Evolutionary conservation across 2,329 filamentous ascomycete species (phyloP), one percentile per base, ranked within the genome.

Genomic region (Didymella arachidicola): DNA sequence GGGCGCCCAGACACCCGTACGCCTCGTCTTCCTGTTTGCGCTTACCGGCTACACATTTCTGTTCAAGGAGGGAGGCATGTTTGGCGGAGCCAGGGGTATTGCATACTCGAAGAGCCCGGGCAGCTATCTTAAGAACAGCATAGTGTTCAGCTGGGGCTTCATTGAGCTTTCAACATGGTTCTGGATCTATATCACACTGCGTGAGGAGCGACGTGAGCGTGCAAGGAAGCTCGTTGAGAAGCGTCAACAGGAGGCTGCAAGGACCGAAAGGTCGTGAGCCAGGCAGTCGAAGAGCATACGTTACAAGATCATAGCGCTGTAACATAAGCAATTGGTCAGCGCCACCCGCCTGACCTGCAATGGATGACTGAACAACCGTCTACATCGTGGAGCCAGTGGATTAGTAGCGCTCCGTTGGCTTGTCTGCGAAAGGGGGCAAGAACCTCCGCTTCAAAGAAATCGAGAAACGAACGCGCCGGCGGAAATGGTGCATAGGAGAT

Each of bases 161-260:
- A 72, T 96, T 72, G 93, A 97, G 81, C 86, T 92, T 75, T 82
- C 92, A 65, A 84, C 85, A 61, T 97, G 93, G 92, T 93, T 96
- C 77, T 97, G 93, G 93, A 87, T 78, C 7, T 79, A 73, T 53
- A 55, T 77, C 18, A 69, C 72, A 30, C 51, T 79, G 34, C 67
- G 75, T 18, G 76, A 79, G 50, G 76, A 79, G 61, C 67, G 75
- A 39, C 60, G 68, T 18, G 70, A 75, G 59, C 69, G 69, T 30
- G 68, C 66, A 4, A 62, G 62, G 22, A 67, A 70, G 30, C 41
- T 76, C 7, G 50, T 77, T 26, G 71, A 75, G 59, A 69, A 72
- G 67, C 63, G 74, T 29, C 71, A 72, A 53, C 66, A 63, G 18
- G 76, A 78, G 57, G 62, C 64, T 22, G 63, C 68, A 22, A 68